A percentile compares a stretch with the other conserved stretches of the same genome.
These are phyloP conservation scores for Arxiozyma telluris DNA, from an alignment of 1,139 yeast species.

Conservation along the genomic window DNA sequence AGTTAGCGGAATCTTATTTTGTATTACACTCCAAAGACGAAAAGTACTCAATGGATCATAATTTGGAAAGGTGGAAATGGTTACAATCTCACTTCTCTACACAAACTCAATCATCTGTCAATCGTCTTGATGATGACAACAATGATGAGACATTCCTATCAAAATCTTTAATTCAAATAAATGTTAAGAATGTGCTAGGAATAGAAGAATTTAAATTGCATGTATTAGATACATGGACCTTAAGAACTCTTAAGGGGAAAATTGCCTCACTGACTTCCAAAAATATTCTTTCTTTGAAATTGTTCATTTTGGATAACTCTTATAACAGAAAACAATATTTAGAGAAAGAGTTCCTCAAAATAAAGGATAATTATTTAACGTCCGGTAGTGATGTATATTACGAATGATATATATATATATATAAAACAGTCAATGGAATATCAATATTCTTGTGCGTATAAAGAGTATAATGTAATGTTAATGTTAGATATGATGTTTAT, in stretches of 20 bases:
- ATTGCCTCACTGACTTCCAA: constrained; percentile 9
- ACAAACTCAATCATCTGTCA: not conserved
- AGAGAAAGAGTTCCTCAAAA: not conserved
- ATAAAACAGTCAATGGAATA: not conserved
- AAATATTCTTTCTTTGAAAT: constrained; percentile 7
- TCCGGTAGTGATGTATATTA: not conserved
- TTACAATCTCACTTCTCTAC: constrained; percentile 15
- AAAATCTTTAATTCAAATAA: not conserved
- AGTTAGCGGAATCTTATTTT: constrained; percentile 61
- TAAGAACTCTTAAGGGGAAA: constrained; percentile 19
- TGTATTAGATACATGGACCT: constrained; percentile 12
- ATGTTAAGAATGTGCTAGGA: not conserved
- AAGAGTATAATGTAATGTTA: not conserved
- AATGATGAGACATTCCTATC: not conserved
- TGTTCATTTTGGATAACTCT: constrained; percentile 6
- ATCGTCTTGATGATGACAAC: not conserved
- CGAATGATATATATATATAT: not conserved
- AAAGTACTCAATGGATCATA: constrained; percentile 27
- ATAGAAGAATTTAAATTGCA: not conserved
- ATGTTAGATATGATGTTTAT: not conserved
- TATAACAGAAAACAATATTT: not conserved
- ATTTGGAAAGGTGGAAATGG: constrained; percentile 12
- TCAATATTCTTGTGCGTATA: not conserved
- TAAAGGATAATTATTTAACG: not conserved
- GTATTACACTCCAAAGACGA: constrained; percentile 41